A percentile compares a stretch with the other conserved stretches of the same genome.
phyloP scores from a whole-genome alignment of 2,329 filamentous ascomycete genomes.

The Fusarium musae region DNA sequence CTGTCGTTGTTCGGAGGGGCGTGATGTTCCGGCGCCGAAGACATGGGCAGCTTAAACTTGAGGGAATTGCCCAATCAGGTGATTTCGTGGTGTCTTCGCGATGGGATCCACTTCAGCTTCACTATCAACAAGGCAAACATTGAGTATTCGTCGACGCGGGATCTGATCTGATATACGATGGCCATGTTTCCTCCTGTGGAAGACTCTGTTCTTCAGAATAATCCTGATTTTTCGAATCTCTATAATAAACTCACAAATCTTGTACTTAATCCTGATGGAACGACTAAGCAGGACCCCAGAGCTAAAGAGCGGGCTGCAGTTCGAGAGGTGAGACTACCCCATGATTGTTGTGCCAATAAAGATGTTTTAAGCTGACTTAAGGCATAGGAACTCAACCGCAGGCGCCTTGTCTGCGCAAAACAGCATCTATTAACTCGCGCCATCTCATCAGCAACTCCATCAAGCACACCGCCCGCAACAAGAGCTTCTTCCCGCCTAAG shows the following conservation, averaged over 20 bases:
- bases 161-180: not conserved
- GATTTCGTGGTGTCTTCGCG: constrained; percentile 50
- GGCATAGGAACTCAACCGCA: constrained; percentile 59
- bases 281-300: constrained; percentile 63
- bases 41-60: not conserved
- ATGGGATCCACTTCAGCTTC: constrained; percentile 16
- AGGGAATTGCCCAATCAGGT: constrained; percentile 46
- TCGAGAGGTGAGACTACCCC: constrained; percentile 56
- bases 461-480: constrained; percentile 38
- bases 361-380: not conserved
- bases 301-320: constrained; percentile 62
- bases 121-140: constrained; percentile 17
- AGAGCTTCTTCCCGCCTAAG: constrained; percentile 43
- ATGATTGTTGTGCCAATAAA: not conserved
- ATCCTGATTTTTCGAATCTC: constrained; percentile 69
- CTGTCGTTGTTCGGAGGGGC: constrained; percentile 28
- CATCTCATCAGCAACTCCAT: constrained; percentile 57
- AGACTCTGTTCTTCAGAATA: constrained; percentile 62
- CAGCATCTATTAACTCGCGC: constrained; percentile 63
- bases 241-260: constrained; percentile 65
- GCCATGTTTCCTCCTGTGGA: constrained; percentile 70
- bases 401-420: constrained; percentile 61
- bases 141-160: not conserved
- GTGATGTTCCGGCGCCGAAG: constrained; percentile 44
- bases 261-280: constrained; percentile 67